A percentile compares a stretch with the other conserved stretches of the same genome.
These are phyloP conservation scores for Hygrocybe coccinea DNA, from an alignment of 768 basidiomycete genomes.

Conservation along the genomic window DNA sequence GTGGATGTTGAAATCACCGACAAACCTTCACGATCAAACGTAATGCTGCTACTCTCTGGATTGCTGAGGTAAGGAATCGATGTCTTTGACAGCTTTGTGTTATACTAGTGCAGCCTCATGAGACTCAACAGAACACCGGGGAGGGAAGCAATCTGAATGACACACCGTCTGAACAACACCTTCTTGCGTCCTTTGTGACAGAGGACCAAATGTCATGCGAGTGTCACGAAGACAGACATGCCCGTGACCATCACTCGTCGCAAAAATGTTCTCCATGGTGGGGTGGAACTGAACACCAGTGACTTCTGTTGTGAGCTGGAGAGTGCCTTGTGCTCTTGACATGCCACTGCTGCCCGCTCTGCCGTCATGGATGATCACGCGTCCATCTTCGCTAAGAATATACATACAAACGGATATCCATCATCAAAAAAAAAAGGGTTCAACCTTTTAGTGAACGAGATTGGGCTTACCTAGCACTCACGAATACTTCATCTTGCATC, in stretches of 20 bases:
- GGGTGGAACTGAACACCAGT: conserved; percentile 69
- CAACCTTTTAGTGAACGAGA: conserved; percentile 8
- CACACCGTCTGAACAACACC: conserved; percentile 55
- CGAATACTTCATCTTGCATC: conserved; percentile 58
- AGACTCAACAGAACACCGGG: background rate
- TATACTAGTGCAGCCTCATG: conserved; percentile 32
- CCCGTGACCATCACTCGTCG: conserved; percentile 56
- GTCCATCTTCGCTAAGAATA: conserved; percentile 60
- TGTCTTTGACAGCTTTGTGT: conserved; percentile 41
- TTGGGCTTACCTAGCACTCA: conserved; percentile 58
- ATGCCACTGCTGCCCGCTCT: conserved; percentile 31
- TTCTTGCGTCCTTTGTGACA: conserved; percentile 36
- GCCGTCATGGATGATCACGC: conserved; percentile 57
- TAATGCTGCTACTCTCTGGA: conserved; percentile 65
- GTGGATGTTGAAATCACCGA: background rate
- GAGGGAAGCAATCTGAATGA: conserved; percentile 1
- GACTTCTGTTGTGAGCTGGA: conserved; percentile 53
- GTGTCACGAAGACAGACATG: conserved; percentile 62
- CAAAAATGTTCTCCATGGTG: conserved; percentile 60
- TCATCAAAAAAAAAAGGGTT: no score
- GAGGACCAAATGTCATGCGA: conserved; percentile 68
- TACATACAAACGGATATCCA: no score
- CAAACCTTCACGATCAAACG: conserved; percentile 65
- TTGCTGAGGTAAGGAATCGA: conserved; percentile 39
- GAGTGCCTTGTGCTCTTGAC: conserved; percentile 42